These are phyloP conservation scores for Penicillium sp. DNA, from an alignment of 2,329 filamentous ascomycete genomes.

Conservation along the genomic window DNA sequence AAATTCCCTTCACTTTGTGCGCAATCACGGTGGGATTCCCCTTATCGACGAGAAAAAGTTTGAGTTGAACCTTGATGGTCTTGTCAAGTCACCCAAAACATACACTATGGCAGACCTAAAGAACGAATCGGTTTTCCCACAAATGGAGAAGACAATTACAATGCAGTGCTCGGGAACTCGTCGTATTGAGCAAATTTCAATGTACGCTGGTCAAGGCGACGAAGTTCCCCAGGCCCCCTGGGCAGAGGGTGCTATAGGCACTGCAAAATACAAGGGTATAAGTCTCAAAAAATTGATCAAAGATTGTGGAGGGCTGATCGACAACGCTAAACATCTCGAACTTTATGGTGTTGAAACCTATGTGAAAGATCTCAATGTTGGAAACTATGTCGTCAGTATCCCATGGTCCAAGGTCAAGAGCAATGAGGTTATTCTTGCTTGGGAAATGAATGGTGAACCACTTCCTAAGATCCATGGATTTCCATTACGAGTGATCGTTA, in stretches of 20 bases:
- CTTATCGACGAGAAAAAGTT: conserved; percentile 63
- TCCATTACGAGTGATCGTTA: conserved; percentile 65
- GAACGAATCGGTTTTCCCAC: conserved; percentile 63
- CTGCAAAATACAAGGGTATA: conserved; percentile 65
- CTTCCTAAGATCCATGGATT: conserved; percentile 69
- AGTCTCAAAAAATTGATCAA: conserved; percentile 73
- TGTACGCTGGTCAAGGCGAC: conserved; percentile 70
- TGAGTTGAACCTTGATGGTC: conserved; percentile 62
- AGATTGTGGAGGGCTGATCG: conserved; percentile 65
- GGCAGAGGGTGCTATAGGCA: conserved; percentile 72
- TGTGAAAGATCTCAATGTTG: conserved; percentile 68
- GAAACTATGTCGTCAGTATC: conserved; percentile 70
- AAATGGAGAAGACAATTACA: conserved; percentile 61
- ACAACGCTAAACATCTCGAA: conserved; percentile 65
- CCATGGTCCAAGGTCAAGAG: conserved; percentile 70
- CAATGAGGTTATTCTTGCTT: conserved; percentile 69
- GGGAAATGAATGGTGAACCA: conserved; percentile 72
- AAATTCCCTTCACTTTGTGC: conserved; percentile 67
- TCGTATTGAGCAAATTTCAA: conserved; percentile 68
- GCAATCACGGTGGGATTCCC: conserved; percentile 74
- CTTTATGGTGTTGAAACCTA: conserved; percentile 74
- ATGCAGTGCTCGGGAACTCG: conserved; percentile 72
- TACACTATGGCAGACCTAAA: conserved; percentile 65
- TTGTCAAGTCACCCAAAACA: conserved; percentile 62
- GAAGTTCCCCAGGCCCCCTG: conserved; percentile 58